These are phyloP conservation scores for Prinsepia uniflora DNA, from an alignment of 306 rosid species.

Conservation along the genomic window DNA sequence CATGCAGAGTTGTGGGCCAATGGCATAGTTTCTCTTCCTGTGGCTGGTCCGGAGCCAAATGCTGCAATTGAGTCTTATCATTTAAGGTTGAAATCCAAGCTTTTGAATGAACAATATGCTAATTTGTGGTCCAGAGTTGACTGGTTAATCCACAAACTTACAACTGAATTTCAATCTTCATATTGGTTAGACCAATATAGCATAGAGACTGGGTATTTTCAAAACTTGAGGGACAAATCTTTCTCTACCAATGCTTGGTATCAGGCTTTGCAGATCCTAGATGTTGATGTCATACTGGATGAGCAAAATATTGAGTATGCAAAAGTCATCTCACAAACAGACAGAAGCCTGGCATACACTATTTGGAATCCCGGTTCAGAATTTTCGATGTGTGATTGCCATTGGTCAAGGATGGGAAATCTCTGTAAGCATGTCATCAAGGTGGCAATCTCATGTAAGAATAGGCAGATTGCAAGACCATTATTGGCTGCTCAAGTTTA, in stretches of 20 bases:
- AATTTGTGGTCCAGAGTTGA: constrained; percentile 61
- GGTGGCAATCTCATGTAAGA: constrained; percentile 60
- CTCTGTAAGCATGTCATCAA: constrained; percentile 72
- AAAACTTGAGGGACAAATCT: constrained; percentile 44
- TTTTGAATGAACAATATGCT: constrained; percentile 45
- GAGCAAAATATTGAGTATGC: constrained; percentile 61
- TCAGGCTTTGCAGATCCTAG: constrained; percentile 57
- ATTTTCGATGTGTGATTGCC: constrained; percentile 74
- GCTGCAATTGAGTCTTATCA: constrained; percentile 74
- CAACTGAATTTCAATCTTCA: constrained; percentile 59
- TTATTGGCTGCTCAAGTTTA: constrained; percentile 62
- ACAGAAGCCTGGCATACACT: constrained; percentile 54
- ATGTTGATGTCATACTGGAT: constrained; percentile 60
- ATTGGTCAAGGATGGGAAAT: constrained; percentile 70
- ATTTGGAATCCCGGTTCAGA: constrained; percentile 80
- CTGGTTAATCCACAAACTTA: constrained; percentile 62
- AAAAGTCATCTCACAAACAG: constrained; percentile 62
- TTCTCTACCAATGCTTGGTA: constrained; percentile 61
- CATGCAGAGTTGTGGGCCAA: constrained; percentile 59
- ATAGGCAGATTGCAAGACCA: constrained; percentile 54
- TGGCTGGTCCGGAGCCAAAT: constrained; percentile 54
- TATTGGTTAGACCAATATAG: constrained; percentile 73
- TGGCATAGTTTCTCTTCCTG: constrained; percentile 56
- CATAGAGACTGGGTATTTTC: constrained; percentile 54
- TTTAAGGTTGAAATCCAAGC: constrained; percentile 54